Base-by-base conservation (phyloP, 169 alveolate species). In the Cryptosporidium baileyi region DNA sequence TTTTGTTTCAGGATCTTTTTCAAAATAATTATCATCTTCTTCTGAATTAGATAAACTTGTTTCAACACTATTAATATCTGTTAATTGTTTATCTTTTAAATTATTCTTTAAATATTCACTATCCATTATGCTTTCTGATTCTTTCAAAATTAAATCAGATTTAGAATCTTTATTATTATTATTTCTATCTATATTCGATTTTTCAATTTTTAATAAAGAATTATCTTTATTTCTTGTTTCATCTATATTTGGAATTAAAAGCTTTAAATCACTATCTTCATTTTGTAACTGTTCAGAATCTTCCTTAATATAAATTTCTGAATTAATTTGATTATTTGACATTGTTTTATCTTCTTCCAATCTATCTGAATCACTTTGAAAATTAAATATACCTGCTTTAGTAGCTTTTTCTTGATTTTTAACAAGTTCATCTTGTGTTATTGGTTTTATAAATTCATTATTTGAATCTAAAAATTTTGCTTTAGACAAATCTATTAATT, bases 391-490 rank as follows among this genome's bases (percentile, higher is more conserved):
- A 13, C 81, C 81, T n/a, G 47, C 17, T 22, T 65, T 47, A 9
- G 26, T 44, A 28, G 81, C 81, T 41, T 11, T 45, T 17, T 32
- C 19, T 2, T 15, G 13, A 30, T 65, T 65, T 32, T 30, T 9
- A 45, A 51, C 45, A 11, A 65, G 62, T n/a, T 65, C 81, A n/a
- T 65, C 81, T 15, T 65, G 63, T 13, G 17, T 26, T 8, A 65
- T 28, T 5, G 81, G 63, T 30, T 47, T 30, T n/a, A 65, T 45
- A 13, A 34, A 44, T 28, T 44, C 24, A 6, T 13, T 32, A 6
- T 28, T 47, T 1, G 22, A 3, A 0, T 9, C 41, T 13, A 6
- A 17, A 3, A 7, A 19, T 26, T 38, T 63, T 47, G n/a, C 4
- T 19, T 24, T n/a, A 44, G 63, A 47, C 8, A 65, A 47, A 3